These are phyloP conservation scores for Salix suchowensis DNA, from an alignment of 345 rosid species.

Conservation along the genomic window DNA sequence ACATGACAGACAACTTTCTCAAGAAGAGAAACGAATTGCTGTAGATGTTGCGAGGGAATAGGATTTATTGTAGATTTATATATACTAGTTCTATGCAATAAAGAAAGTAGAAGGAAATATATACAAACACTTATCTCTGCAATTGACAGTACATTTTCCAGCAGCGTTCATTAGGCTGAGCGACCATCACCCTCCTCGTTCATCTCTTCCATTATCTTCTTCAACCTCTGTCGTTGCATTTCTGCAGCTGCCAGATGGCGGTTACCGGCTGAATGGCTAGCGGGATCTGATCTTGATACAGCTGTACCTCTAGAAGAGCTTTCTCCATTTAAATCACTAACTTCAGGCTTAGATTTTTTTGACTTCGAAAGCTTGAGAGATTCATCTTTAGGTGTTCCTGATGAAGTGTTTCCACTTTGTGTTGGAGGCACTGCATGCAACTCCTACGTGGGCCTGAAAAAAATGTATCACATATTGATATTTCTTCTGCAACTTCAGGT, in stretches of 20 bases:
- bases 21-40: no score
- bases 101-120: no score
- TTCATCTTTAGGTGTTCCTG: conserved; percentile 61
- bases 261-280: conserved; percentile 35
- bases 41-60: no score
- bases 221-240: conserved; percentile 68
- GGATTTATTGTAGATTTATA: no score
- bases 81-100: no score
- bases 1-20: no score
- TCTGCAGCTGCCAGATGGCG: conserved; percentile 80
- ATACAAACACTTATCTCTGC: no score
- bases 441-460: conserved; percentile 89
- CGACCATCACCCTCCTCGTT: conserved; percentile 92
- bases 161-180: conserved; percentile 31
- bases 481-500: neutral
- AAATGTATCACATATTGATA: neutral
- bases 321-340: conserved; percentile 44
- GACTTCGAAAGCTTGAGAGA: conserved; percentile 47
- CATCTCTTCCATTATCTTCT: conserved; percentile 91
- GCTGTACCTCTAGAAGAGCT: conserved; percentile 59
- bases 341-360: conserved; percentile 56
- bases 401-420: conserved; percentile 38
- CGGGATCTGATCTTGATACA: conserved; percentile 36
- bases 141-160: no score
- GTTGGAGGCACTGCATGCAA: conserved; percentile 74